These are phyloP conservation scores for Arctostaphylos glauca DNA, from an alignment of 148 eudicot genomes.

Conservation along the genomic window DNA sequence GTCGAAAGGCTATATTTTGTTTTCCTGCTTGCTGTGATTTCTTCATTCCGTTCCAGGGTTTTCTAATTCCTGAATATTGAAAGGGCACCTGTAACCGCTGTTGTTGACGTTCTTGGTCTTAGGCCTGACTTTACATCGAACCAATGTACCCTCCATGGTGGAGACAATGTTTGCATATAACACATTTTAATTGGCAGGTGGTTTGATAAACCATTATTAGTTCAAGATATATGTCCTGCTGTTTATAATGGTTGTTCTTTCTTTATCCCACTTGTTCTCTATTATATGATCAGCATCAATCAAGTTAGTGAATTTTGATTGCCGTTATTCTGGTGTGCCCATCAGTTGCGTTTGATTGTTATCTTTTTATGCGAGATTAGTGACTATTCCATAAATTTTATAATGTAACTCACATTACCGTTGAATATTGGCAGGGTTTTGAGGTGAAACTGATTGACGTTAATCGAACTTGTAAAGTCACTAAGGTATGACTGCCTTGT, in stretches of 20 bases:
- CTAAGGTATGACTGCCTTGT: too few relatives aligned
- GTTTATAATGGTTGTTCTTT: neutral
- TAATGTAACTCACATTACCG: too few relatives aligned
- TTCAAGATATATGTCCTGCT: neutral
- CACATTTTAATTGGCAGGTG: neutral
- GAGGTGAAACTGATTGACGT: too few relatives aligned
- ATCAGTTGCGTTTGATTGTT: neutral
- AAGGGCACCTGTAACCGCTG: neutral
- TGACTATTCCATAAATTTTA: too few relatives aligned
- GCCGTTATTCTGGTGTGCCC: neutral
- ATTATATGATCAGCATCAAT: neutral
- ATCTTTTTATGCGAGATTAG: too few relatives aligned
- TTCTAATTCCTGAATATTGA: neutral
- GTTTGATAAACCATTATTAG: neutral
- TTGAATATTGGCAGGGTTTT: too few relatives aligned
- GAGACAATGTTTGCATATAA: neutral
- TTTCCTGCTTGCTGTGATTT: too few relatives aligned
- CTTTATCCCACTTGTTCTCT: neutral
- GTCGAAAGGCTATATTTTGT: too few relatives aligned
- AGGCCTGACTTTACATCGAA: neutral
- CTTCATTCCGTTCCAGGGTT: too few relatives aligned
- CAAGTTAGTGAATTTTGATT: neutral
- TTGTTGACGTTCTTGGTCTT: conserved; percentile 6
- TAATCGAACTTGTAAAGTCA: too few relatives aligned
- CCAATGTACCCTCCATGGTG: neutral